These are phyloP conservation scores for Blakeslea trispora DNA, from an alignment of 371 early-diverging fungal species.

Conservation along the genomic window DNA sequence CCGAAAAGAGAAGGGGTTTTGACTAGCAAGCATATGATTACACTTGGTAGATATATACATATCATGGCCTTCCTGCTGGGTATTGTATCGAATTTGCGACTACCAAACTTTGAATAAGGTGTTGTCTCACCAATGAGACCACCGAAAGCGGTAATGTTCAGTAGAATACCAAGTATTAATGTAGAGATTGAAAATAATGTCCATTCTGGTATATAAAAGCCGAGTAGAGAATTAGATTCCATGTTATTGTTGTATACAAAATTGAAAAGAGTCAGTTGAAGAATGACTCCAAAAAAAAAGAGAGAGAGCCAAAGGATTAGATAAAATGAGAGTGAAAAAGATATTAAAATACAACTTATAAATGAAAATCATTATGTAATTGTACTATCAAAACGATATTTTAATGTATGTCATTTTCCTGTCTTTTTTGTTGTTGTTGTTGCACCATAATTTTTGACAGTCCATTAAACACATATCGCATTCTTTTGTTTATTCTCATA, in stretches of 20 bases:
- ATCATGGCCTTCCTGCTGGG: conserved; percentile 27
- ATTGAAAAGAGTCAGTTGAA: too few relatives aligned
- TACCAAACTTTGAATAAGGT: conserved; percentile 35
- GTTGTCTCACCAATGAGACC: conserved; percentile 11
- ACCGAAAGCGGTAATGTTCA: conserved; percentile 12
- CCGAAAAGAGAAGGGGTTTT: not conserved
- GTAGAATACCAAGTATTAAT: conserved; percentile 8
- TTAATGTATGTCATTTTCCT: too few relatives aligned
- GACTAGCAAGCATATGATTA: conserved; percentile 13
- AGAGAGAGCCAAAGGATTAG: too few relatives aligned
- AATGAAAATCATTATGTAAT: too few relatives aligned
- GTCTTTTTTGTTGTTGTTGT: too few relatives aligned
- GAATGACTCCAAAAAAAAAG: too few relatives aligned
- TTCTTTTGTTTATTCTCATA: too few relatives aligned
- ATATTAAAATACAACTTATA: too few relatives aligned
- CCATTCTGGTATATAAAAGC: conserved; percentile 25
- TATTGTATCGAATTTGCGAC: conserved; percentile 16
- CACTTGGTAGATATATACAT: conserved; percentile 24
- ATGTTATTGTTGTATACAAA: not conserved
- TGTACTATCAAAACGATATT: too few relatives aligned
- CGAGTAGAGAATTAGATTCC: conserved; percentile 1
- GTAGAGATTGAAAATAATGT: conserved; percentile 8
- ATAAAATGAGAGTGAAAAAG: too few relatives aligned
- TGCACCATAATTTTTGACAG: too few relatives aligned
- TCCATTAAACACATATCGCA: too few relatives aligned